phyloP scores from a whole-genome alignment of 768 basidiomycete genomes.

The Rhizopogon sp. region DNA sequence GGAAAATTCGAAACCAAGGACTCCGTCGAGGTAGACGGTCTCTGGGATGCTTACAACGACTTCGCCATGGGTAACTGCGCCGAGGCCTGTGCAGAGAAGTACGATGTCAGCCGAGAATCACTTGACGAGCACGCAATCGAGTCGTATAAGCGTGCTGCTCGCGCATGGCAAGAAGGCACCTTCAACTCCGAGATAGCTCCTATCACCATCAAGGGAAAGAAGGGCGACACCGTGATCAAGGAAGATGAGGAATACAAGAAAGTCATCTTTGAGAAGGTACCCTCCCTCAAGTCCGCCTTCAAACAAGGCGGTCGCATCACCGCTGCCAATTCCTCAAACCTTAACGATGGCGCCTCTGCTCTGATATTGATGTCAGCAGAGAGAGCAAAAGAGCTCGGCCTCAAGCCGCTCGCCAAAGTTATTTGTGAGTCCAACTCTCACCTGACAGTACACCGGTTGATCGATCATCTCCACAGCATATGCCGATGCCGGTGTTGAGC shows the following conservation, averaged over 20 bases:
- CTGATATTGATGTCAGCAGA: constrained; percentile 92
- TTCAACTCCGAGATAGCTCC: constrained; percentile 89
- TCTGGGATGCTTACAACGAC: constrained; percentile 97
- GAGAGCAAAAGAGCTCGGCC: constrained; percentile 85
- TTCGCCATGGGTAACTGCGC: constrained; percentile 98
- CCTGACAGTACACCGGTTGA: background rate
- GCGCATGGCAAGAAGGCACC: constrained; percentile 84
- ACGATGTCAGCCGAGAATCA: constrained; percentile 78
- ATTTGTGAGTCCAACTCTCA: constrained; percentile 59
- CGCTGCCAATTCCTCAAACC: constrained; percentile 90
- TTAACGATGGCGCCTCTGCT: constrained; percentile 97
- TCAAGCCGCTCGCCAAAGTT: constrained; percentile 89
- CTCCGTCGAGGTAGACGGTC: constrained; percentile 87
- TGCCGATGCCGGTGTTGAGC: constrained; percentile 94
- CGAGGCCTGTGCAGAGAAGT: constrained; percentile 78
- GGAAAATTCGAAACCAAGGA: constrained; percentile 88
- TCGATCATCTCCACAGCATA: constrained; percentile 52
- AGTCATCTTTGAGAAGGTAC: constrained; percentile 91
- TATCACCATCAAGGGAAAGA: constrained; percentile 89
- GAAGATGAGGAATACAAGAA: constrained; percentile 99
- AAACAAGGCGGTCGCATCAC: constrained; percentile 87
- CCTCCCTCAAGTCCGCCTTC: constrained; percentile 85
- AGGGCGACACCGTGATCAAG: constrained; percentile 81
- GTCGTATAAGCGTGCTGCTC: constrained; percentile 90
- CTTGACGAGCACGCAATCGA: constrained; percentile 91